A percentile compares a stretch with the other conserved stretches of the same genome.
These are phyloP conservation scores for Fagopyrum esculentum DNA, from an alignment of 148 eudicot species.

Conservation along the genomic window DNA sequence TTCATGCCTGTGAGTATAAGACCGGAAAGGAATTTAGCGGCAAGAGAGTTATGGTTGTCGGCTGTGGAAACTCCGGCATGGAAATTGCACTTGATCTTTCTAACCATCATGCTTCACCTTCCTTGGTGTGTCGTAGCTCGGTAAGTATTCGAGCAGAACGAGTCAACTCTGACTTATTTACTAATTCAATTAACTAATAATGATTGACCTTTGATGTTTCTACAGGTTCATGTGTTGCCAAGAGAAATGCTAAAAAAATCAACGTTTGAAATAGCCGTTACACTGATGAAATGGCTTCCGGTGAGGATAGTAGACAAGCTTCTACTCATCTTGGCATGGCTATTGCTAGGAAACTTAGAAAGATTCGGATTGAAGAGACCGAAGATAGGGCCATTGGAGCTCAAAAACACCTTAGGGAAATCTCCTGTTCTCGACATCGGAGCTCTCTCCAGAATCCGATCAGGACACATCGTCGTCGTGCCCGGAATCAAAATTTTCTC, in stretches of 20 bases:
- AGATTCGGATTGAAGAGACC: conserved; percentile 59
- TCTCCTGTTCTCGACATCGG: conserved; percentile 90
- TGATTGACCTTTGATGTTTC: neutral
- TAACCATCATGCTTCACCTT: conserved; percentile 49
- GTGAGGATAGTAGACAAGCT: conserved; percentile 68
- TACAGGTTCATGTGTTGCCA: conserved; percentile 68
- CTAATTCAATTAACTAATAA: neutral
- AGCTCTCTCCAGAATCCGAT: conserved; percentile 51
- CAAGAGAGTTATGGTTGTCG: conserved; percentile 55
- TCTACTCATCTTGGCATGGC: conserved; percentile 47
- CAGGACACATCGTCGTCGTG: conserved; percentile 66
- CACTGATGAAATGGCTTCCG: conserved; percentile 31
- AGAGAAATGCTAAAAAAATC: conserved; percentile 90
- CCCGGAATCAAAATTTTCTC: conserved; percentile 34
- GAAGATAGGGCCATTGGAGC: conserved; percentile 73
- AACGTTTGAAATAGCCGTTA: conserved; percentile 76
- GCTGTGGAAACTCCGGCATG: conserved; percentile 82
- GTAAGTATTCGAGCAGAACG: conserved; percentile 24
- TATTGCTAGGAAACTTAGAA: conserved; percentile 56
- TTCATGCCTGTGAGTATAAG: conserved; percentile 63
- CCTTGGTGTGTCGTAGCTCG: conserved; percentile 57
- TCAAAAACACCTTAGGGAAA: conserved; percentile 75
- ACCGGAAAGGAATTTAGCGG: conserved; percentile 33
- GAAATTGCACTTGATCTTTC: conserved; percentile 68
- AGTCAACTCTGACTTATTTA: neutral